Evolutionary conservation across 1,284 basidiomycete genomes (phyloP).

Genomic region (Leccinum subrobustum): DNA sequence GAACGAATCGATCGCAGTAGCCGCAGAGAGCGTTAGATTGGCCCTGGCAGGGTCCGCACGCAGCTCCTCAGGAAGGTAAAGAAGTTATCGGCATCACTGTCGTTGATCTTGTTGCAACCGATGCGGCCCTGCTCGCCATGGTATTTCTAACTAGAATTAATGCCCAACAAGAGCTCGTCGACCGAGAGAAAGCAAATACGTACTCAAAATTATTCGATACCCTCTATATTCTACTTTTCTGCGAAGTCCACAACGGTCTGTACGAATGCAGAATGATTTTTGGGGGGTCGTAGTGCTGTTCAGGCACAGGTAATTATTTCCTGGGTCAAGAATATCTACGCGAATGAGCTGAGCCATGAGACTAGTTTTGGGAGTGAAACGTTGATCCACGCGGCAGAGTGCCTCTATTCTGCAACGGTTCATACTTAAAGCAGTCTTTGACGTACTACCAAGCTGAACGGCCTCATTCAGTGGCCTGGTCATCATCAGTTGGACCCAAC

Average conservation of each 20-base stretch:
- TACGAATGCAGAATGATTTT: not conserved
- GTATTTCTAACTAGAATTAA: constrained; percentile 45
- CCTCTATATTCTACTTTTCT: constrained; percentile 22
- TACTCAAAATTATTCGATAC: constrained; percentile 21
- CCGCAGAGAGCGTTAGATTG: constrained; percentile 56
- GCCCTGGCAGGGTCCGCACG: constrained; percentile 39
- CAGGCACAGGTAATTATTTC: not conserved
- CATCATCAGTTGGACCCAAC: constrained; percentile 53
- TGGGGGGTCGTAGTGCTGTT: constrained; percentile 43
- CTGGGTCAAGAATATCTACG: not conserved
- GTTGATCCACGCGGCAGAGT: too few species aligned
- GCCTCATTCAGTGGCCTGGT: constrained; percentile 34
- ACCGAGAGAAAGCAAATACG: not conserved
- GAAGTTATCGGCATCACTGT: constrained; percentile 42
- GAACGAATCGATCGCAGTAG: constrained; percentile 57
- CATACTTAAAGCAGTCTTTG: too few species aligned
- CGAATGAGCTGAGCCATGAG: constrained; percentile 29
- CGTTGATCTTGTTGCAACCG: constrained; percentile 42
- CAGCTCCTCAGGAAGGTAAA: constrained; percentile 50
- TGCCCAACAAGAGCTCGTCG: constrained; percentile 1
- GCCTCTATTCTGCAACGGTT: too few species aligned
- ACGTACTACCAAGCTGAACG: too few species aligned
- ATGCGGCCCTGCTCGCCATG: constrained; percentile 44
- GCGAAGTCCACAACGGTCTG: constrained; percentile 42
- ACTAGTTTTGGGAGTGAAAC: too few species aligned